phyloP scores from a whole-genome alignment of 768 basidiomycete species.

The Asterophora parasitica region DNA sequence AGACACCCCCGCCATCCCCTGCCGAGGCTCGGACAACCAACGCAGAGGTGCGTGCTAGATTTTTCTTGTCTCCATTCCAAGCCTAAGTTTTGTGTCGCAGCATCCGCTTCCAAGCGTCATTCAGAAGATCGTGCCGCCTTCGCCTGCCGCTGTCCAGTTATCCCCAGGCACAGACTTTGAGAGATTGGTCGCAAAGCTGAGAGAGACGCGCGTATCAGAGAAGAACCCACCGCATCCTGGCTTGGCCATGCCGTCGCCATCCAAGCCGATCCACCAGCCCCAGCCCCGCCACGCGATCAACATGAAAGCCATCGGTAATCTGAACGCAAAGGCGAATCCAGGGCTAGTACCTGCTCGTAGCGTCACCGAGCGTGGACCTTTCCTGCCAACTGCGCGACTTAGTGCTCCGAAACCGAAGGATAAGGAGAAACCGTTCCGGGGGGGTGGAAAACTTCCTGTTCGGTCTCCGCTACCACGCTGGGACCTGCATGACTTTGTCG shows the following conservation, averaged over 20 bases:
- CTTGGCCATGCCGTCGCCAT: neutral
- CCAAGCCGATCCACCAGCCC: slow-evolving; percentile 1
- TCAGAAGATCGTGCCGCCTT: slow-evolving; percentile 20
- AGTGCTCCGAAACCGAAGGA: slow-evolving; percentile 13
- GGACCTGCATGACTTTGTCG: slow-evolving; percentile 15
- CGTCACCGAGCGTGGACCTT: neutral
- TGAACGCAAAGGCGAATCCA: neutral
- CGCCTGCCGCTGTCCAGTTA: slow-evolving; percentile 15
- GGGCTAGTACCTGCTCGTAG: neutral
- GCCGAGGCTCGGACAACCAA: neutral
- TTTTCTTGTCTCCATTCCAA: neutral
- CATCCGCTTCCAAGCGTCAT: slow-evolving; percentile 18
- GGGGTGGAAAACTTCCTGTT: slow-evolving; percentile 20
- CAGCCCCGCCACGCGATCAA: slow-evolving; percentile 5
- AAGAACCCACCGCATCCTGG: neutral
- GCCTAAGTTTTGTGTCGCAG: slow-evolving; percentile 6
- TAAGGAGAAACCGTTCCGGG: slow-evolving; percentile 19
- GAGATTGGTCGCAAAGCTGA: slow-evolving; percentile 13
- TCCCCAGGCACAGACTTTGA: slow-evolving; percentile 18
- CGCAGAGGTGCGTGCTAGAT: neutral
- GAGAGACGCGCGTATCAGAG: slow-evolving; percentile 14
- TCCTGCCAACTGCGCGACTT: slow-evolving; percentile 14
- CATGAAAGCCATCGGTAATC: slow-evolving; percentile 3
- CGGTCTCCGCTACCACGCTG: slow-evolving; percentile 24
- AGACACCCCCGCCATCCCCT: slow-evolving; percentile 3